Conservation (phyloP, 2,329 filamentous ascomycete species). For the Geoglossum cookeanum region DNA sequence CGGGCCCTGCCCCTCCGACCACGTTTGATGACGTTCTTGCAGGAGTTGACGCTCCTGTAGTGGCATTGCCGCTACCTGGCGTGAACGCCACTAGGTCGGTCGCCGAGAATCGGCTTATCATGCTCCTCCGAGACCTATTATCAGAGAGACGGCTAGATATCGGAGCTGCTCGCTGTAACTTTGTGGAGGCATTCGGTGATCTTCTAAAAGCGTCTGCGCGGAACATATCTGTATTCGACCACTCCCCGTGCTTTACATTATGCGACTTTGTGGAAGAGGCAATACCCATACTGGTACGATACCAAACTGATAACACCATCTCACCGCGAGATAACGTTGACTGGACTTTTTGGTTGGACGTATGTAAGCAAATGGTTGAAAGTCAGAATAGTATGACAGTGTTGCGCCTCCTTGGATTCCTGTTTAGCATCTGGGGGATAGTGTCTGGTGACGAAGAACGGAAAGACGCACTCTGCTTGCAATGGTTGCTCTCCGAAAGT, state of each 20-base stretch:
- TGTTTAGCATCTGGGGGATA: constrained; percentile 64
- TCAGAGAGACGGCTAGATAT: constrained; percentile 37
- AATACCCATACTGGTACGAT: constrained; percentile 45
- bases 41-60: constrained; percentile 45
- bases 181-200: constrained; percentile 54
- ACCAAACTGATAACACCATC: constrained; percentile 27
- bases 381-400: constrained; percentile 84
- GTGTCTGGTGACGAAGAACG: constrained; percentile 44
- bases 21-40: constrained; percentile 49
- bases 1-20: constrained; percentile 29
- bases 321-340: constrained; percentile 35
- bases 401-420: constrained; percentile 62
- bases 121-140: constrained; percentile 65
- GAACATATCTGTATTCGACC: constrained; percentile 62
- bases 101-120: constrained; percentile 73
- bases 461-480: constrained; percentile 50
- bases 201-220: constrained; percentile 57
- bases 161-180: constrained; percentile 42
- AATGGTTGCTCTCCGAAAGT: constrained; percentile 55
- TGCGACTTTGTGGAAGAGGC: constrained; percentile 81
- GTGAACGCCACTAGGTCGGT: constrained; percentile 59
- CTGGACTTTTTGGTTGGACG: constrained; percentile 72
- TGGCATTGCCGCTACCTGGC: constrained; percentile 42
- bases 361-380: constrained; percentile 58
- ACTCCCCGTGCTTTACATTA: constrained; percentile 70